A percentile compares a stretch with the other conserved stretches of the same genome.
These are phyloP conservation scores for Oryza officinalis DNA, from an alignment of 176 grass and related monocot species.

Conservation along the genomic window DNA sequence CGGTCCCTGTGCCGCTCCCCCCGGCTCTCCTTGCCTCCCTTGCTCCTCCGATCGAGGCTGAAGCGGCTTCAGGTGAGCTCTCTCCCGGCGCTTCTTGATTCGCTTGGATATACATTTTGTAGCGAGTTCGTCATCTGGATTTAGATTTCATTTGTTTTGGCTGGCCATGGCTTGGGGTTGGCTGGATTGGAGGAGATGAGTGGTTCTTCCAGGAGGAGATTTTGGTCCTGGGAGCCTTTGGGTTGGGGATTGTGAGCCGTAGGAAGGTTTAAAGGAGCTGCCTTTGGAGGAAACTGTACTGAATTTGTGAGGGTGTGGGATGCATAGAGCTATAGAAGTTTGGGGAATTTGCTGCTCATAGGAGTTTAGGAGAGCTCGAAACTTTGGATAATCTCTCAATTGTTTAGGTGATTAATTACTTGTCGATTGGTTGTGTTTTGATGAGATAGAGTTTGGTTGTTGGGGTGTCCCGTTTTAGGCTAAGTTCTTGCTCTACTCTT, in stretches of 20 bases:
- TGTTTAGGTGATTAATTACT: neutral
- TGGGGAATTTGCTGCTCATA: neutral
- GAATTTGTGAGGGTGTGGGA: neutral
- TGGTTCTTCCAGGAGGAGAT: neutral
- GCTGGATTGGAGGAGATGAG: neutral
- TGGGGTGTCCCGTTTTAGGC: neutral
- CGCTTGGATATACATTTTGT: neutral
- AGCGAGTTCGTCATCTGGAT: neutral
- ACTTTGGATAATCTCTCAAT: neutral
- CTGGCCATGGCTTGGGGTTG: neutral
- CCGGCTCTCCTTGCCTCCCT: neutral
- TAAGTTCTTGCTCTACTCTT: neutral
- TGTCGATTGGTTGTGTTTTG: neutral
- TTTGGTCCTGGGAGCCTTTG: neutral
- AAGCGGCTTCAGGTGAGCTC: constrained; percentile 2
- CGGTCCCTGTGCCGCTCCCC: constrained; percentile 15
- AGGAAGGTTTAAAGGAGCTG: neutral
- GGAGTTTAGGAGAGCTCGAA: neutral
- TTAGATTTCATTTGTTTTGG: constrained; percentile 8
- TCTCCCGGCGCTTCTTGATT: neutral
- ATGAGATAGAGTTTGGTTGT: neutral
- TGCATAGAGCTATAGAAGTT: neutral
- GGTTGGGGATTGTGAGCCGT: neutral
- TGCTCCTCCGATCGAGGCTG: constrained; percentile 20
- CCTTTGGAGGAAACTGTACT: neutral